These are phyloP conservation scores for Datura wrightii DNA, from an alignment of 257 asterid genomes.

Conservation along the genomic window DNA sequence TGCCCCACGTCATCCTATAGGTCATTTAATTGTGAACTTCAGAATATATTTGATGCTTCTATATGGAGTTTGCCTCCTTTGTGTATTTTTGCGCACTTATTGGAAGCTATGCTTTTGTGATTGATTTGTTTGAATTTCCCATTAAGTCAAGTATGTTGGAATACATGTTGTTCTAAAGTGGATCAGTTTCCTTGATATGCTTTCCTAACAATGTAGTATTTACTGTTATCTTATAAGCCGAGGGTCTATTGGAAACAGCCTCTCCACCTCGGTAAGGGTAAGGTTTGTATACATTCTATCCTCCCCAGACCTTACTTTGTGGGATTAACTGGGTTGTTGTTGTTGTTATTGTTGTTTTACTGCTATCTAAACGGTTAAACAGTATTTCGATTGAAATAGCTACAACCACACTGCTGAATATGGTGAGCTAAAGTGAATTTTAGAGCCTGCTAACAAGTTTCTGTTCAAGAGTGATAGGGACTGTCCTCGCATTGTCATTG, in stretches of 20 bases:
- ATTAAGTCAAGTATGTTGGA: background rate
- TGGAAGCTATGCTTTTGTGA: slow-evolving; percentile 27
- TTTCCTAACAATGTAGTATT: background rate
- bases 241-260: no score
- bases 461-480: background rate
- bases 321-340: no score
- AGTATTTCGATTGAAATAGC: slow-evolving; percentile 15
- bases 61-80: background rate
- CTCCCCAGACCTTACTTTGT: no score
- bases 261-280: no score
- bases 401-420: slow-evolving; percentile 13
- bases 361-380: background rate
- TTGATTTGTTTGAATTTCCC: background rate
- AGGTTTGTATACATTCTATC: no score
- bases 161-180: background rate
- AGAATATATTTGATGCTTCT: background rate
- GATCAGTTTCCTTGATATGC: background rate
- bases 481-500: background rate
- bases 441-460: background rate
- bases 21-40: background rate
- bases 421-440: background rate
- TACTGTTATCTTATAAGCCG: no score
- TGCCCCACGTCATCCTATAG: background rate
- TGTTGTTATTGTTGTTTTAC: background rate
- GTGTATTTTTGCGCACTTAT: background rate